phyloP scores from a whole-genome alignment of 2,329 filamentous ascomycete species.

The Fusarium solani-melongenae region DNA sequence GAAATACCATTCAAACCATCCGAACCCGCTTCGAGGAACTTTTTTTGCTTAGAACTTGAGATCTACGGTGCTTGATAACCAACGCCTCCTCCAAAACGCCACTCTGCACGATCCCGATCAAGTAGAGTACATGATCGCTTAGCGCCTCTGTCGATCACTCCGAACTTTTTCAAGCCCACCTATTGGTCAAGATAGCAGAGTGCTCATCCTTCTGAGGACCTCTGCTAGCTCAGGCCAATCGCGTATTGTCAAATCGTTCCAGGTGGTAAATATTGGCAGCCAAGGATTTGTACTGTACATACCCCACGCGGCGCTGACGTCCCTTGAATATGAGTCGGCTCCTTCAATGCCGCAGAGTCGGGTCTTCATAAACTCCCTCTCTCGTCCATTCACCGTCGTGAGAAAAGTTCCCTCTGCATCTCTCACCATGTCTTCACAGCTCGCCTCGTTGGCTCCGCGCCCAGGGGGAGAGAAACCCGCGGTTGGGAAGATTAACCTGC shows the following conservation, averaged over 20 bases:
- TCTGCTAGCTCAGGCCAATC: neutral
- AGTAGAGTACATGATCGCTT: neutral
- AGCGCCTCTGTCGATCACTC: neutral
- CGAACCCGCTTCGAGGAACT: neutral
- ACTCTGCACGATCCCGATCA: neutral
- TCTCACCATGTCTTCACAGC: neutral
- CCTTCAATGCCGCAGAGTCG: neutral
- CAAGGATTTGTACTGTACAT: neutral
- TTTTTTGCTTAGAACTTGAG: neutral
- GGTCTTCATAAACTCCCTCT: neutral
- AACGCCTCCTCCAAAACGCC: neutral
- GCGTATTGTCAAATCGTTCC: constrained; percentile 5
- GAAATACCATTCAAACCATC: neutral
- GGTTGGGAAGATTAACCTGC: neutral
- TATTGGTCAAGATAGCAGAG: neutral
- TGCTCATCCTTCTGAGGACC: neutral
- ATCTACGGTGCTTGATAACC: neutral
- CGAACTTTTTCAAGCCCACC: neutral
- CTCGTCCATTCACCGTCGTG: neutral
- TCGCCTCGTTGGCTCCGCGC: neutral
- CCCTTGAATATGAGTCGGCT: neutral
- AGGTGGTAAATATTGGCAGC: neutral
- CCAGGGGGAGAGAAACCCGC: neutral
- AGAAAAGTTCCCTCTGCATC: neutral
- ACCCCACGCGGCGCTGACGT: neutral